Base-by-base conservation (phyloP, 1,284 basidiomycete species). In the Ganoderma lucidum region DNA sequence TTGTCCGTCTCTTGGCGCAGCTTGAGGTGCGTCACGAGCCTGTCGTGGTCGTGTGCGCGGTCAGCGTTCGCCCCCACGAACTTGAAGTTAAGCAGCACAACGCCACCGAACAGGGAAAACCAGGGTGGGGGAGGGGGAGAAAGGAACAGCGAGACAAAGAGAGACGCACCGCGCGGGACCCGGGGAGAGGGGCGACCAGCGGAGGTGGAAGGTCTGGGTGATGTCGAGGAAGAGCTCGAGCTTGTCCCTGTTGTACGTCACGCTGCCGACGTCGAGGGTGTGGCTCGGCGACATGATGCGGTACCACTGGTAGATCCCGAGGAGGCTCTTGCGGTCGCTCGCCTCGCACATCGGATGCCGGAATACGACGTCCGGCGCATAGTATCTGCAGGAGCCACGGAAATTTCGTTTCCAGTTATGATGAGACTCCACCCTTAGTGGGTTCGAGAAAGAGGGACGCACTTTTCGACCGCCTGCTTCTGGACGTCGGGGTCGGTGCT, bases 281-380 rank as follows among this genome's bases (percentile, higher is more conserved):
- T 87, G 63, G 28, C 37, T 78, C 17, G 88, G 87, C 2, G 87
- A 89, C 73, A 90, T 75, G 41, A 90, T 80, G 60, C 87, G 85
- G 76, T 90, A 89, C 87, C 87, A 90, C 86, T 88, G 87, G 75
- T 87, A 88, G 48, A 90, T 83, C 4, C 83, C 85, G 44, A 89
- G 79, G 19, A 90, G 78, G 12, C 76, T 76, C 14, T 87, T 85
- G 67, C 88, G 82, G 19, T 87, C 88, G 56, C 82, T 80, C 5
- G 90, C 84, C 60, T 78, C 75, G 76, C 83, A 87, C 10, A 89
- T 70, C 0, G 89, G 88, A 75, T 90, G 87, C 48, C 83, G 81
- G 75, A 90, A 89, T 0, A 79, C 81, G 37, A 86, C 86, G 72
- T 90, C 83, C 6, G 81, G 78, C 0, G 83, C 82, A 78, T 87